Percentiles rank a stretch among this genome's conserved stretches.
phyloP scores from a whole-genome alignment of 331 rosid species.

The Quercus lobata region DNA sequence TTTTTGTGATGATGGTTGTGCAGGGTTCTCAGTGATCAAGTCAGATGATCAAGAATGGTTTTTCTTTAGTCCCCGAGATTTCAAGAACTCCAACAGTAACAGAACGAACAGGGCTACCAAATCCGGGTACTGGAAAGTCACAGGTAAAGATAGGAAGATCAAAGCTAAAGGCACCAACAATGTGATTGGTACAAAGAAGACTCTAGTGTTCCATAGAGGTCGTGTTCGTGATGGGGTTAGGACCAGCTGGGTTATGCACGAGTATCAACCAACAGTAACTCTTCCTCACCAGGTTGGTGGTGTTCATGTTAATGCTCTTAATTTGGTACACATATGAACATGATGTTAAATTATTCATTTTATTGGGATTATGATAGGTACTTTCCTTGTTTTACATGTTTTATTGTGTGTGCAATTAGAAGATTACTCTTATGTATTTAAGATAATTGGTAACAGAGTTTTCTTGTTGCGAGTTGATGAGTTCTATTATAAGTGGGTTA shows the following conservation, averaged over 20 bases:
- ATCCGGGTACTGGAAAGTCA: slow-evolving; percentile 60
- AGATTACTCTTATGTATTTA: neutral
- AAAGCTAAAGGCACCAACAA: slow-evolving; percentile 5
- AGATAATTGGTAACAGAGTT: no score
- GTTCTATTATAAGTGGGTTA: neutral
- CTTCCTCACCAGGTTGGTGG: slow-evolving; percentile 26
- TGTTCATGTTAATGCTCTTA: neutral
- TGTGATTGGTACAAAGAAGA: slow-evolving; percentile 57
- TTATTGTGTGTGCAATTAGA: neutral
- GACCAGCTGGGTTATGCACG: slow-evolving; percentile 72
- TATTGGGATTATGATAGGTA: no score
- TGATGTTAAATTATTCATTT: no score
- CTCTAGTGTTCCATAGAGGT: slow-evolving; percentile 51
- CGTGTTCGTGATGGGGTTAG: slow-evolving; percentile 13
- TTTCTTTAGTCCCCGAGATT: slow-evolving; percentile 39
- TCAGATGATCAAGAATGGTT: slow-evolving; percentile 48
- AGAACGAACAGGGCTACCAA: slow-evolving; percentile 39
- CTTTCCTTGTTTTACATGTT: neutral
- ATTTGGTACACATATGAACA: neutral
- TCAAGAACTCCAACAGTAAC: slow-evolving; percentile 22
- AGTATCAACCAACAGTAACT: slow-evolving; percentile 32
- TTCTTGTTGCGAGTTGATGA: neutral
- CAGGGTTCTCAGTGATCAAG: slow-evolving; percentile 21
- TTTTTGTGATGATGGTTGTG: neutral
- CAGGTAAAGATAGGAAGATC: slow-evolving; percentile 37